Base-by-base conservation (phyloP, 805 yeast species). In the Cyberlindnera amylophila region DNA sequence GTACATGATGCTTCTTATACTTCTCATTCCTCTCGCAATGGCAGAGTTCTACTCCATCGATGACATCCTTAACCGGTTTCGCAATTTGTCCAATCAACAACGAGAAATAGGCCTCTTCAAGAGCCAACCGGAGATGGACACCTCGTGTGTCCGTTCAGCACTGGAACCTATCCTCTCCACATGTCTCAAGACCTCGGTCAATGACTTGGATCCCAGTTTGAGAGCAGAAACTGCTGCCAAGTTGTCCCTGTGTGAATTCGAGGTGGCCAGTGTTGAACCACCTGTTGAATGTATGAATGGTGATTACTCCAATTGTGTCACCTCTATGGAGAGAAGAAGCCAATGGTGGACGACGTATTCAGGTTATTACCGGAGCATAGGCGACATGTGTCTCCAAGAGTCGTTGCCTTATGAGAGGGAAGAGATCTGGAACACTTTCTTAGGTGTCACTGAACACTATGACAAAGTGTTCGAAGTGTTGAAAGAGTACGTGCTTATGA, bases 341-440 rank as follows among this genome's bases (percentile, higher is more conserved):
- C 84, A 81, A 50, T 77, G 82, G 72, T 83, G 91, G 91, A 81
- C 89, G 0, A 78, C 82, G 0, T 82, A 74, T 54, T 80, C 80
- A 47, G 87, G 87, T 0, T 75, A 81, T 52, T 81, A 75, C 56
- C 69, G 79, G 35, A 70, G 74, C 26, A 62, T 82, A 3, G 66
- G 75, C 2, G 66, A 69, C 2, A 63, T 81, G 0, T 83, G 89
- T 52, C 61, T 63, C 46, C 79, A 75, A 42, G 72, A 74, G 36
- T 64, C 77, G 0, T 47, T 73, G 1, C 81, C 81, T 0, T 74
- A 57, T 50, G 77, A 75, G 44, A 76, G 75, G 49, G 75, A 74
- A 27, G 77, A 72, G 41, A 65, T 78, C 0, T 44, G 77, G 37
- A 55, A 61, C 11, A 50, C 76, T 29, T 78, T 74, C 49, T 36